Conservation (phyloP, 176 grass and related monocot species). For the Luzula sylvatica region DNA sequence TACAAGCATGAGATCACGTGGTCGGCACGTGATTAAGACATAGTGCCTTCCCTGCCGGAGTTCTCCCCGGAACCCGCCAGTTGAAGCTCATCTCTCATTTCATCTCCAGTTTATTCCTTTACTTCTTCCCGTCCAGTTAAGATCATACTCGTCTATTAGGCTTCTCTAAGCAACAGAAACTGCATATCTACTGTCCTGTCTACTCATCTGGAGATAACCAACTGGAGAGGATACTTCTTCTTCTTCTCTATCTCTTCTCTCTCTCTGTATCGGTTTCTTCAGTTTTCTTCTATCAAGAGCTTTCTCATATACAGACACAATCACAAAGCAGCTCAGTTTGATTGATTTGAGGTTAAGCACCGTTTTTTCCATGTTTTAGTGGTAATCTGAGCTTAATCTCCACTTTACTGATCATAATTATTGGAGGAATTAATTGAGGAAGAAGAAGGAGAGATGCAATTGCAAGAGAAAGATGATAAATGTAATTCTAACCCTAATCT, state of each 20-base stretch:
- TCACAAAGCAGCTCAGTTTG: not conserved
- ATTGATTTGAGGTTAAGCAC: not conserved
- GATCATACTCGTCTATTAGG: not conserved
- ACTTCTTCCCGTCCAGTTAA: not conserved
- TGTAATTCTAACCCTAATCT: not conserved
- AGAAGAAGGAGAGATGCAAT: not conserved
- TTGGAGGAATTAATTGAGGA: not conserved
- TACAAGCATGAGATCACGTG: conserved; percentile 8
- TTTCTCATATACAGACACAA: not conserved
- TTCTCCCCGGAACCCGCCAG: not conserved
- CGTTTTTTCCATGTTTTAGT: not conserved
- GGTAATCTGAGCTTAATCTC: not conserved
- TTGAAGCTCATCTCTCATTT: not conserved
- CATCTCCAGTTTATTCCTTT: not conserved
- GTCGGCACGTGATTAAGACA: not conserved
- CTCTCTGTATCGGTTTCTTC: conserved; percentile 4
- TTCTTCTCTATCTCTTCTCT: conserved; percentile 12
- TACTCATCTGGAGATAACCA: not conserved
- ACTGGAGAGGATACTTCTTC: conserved; percentile 15
- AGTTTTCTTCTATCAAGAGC: not conserved
- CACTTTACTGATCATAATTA: not conserved
- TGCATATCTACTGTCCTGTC: not conserved
- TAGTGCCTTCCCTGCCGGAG: not conserved
- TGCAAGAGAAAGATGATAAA: conserved; percentile 13
- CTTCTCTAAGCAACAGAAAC: not conserved